Conservation (phyloP, 2,329 filamentous ascomycete species). For the Colletotrichum cuscutae region DNA sequence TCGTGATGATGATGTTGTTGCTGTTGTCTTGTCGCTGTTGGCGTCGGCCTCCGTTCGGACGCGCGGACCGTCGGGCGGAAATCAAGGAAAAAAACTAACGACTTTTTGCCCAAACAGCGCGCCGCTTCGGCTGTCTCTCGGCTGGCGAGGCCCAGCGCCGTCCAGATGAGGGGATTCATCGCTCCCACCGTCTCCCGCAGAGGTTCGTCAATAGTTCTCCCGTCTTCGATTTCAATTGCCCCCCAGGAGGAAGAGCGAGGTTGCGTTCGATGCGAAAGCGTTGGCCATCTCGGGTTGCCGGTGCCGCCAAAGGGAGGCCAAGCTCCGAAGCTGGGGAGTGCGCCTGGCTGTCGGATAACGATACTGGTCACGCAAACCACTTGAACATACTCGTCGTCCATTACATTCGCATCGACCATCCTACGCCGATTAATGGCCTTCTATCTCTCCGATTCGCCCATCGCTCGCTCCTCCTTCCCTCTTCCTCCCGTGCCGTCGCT, state of each 20-base stretch:
- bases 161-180: slow-evolving; percentile 67
- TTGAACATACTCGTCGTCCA: background rate
- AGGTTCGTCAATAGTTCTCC: slow-evolving; percentile 58
- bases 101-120: slow-evolving; percentile 47
- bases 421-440: background rate
- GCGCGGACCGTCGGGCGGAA: slow-evolving; percentile 5
- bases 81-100: slow-evolving; percentile 22
- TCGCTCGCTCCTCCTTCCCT: background rate
- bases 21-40: background rate
- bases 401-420: background rate
- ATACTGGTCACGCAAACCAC: slow-evolving; percentile 2
- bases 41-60: background rate
- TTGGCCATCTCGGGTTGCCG: slow-evolving; percentile 22
- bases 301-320: slow-evolving; percentile 28
- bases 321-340: slow-evolving; percentile 27
- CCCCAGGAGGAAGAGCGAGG: background rate
- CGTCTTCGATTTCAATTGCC: background rate
- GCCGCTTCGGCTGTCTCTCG: slow-evolving; percentile 62
- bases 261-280: background rate
- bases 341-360: slow-evolving; percentile 6
- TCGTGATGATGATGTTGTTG: background rate
- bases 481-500: background rate
- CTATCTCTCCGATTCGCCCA: background rate
- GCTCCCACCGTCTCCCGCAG: slow-evolving; percentile 69
- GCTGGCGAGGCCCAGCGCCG: slow-evolving; percentile 56